A percentile compares a stretch with the other conserved stretches of the same genome.
Evolutionary conservation across 164 flowering plant species (phyloP).

Genomic region (Echeveria elegans): DNA sequence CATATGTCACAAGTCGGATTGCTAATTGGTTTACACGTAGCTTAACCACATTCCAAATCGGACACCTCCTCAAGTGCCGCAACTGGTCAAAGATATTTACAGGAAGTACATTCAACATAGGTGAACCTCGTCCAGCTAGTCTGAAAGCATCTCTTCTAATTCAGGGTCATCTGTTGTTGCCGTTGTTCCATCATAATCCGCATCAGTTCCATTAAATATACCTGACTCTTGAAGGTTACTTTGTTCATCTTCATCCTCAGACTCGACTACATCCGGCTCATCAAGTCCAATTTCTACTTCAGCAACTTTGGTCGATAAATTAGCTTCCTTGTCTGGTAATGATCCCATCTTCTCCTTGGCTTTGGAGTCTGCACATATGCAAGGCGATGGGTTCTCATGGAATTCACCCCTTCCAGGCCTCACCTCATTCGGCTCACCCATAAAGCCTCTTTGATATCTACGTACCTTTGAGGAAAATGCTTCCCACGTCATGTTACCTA

Average conservation of each 20-base stretch:
- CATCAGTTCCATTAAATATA: constrained; percentile 23
- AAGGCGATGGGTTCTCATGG: constrained; percentile 9
- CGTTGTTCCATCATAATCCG: constrained; percentile 28
- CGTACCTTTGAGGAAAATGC: constrained; percentile 7
- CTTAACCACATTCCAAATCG: too few species aligned
- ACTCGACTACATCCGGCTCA: constrained; percentile 38
- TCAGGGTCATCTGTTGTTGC: constrained; percentile 45
- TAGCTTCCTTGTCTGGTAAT: constrained; percentile 19
- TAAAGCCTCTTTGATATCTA: constrained; percentile 9
- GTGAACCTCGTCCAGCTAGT: constrained; percentile 18
- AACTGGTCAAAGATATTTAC: neutral
- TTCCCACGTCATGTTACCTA: constrained; percentile 9
- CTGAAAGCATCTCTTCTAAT: constrained; percentile 77
- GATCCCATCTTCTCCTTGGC: constrained; percentile 29
- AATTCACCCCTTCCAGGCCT: constrained; percentile 12
- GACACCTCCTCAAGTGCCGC: too few species aligned
- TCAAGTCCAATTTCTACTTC: constrained; percentile 38
- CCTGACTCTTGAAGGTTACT: constrained; percentile 21
- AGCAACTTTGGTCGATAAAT: constrained; percentile 18
- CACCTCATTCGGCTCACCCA: constrained; percentile 10
- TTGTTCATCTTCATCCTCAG: constrained; percentile 49
- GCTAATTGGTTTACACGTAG: too few species aligned
- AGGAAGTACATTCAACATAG: neutral
- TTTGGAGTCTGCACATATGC: constrained; percentile 30
- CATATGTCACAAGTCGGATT: too few species aligned